Evolutionary conservation across 2,329 filamentous ascomycete species (phyloP).

Genomic region (Colletotrichum eleusines): DNA sequence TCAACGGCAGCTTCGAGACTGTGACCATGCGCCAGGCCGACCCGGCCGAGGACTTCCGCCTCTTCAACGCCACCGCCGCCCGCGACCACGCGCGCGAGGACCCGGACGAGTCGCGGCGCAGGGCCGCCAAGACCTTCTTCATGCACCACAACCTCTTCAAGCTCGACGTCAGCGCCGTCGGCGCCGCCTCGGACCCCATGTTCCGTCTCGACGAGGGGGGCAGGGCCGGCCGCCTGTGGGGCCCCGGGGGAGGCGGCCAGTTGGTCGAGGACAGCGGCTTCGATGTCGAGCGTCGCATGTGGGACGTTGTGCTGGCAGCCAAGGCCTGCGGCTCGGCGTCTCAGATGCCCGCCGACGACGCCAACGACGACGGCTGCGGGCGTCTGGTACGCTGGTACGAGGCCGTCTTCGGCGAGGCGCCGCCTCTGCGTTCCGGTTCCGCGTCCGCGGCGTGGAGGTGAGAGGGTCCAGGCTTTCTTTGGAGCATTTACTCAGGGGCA

Average conservation of each 20-base stretch:
- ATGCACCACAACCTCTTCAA: conserved; percentile 54
- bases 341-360: not conserved
- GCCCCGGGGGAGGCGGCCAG: conserved; percentile 42
- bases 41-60: conserved; percentile 47
- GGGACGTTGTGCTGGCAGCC: conserved; percentile 48
- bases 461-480: not conserved
- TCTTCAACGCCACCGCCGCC: conserved; percentile 40
- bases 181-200: conserved; percentile 42
- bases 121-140: conserved; percentile 48
- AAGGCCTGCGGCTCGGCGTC: conserved; percentile 46
- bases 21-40: conserved; percentile 50
- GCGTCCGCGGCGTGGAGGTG: not conserved
- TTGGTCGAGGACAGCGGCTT: conserved; percentile 46
- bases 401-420: conserved; percentile 26
- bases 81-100: conserved; percentile 38
- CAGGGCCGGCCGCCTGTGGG: conserved; percentile 48
- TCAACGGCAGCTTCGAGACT: conserved; percentile 46
- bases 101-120: conserved; percentile 32
- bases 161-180: conserved; percentile 49
- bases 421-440: conserved; percentile 12
- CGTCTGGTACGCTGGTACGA: conserved; percentile 48
- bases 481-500: not conserved
- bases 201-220: conserved; percentile 44
- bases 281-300: conserved; percentile 52
- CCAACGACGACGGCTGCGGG: conserved; percentile 41